These are phyloP conservation scores for Nemania sp. DNA, from an alignment of 2,329 filamentous ascomycete species.

Conservation along the genomic window DNA sequence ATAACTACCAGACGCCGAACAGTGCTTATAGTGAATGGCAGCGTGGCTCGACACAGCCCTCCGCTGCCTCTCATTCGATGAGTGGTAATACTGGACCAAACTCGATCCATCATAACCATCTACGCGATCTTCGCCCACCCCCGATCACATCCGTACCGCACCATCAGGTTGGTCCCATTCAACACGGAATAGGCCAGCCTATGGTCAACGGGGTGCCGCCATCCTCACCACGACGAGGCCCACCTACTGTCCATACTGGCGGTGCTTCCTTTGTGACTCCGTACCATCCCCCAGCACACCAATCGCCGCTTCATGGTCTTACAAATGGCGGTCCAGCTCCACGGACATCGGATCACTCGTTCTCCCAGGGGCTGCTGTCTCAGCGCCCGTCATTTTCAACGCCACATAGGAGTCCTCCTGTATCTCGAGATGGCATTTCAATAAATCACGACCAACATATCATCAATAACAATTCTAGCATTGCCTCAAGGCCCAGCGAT, in stretches of 20 bases:
- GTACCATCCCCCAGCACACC: conserved; percentile 40
- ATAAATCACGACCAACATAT: conserved; percentile 39
- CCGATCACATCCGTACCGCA: conserved; percentile 48
- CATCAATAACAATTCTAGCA: conserved; percentile 37
- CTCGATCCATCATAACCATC: conserved; percentile 38
- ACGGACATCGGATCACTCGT: conserved; percentile 50
- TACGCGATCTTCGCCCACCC: conserved; percentile 55
- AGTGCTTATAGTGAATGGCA: conserved; percentile 53
- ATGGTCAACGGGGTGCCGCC: conserved; percentile 51
- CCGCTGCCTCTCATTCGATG: conserved; percentile 51
- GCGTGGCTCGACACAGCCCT: conserved; percentile 53
- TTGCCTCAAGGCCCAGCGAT: conserved; percentile 39
- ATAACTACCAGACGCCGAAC: conserved; percentile 45
- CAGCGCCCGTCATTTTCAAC: conserved; percentile 48
- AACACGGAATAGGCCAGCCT: conserved; percentile 47
- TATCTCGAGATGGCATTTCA: conserved; percentile 45
- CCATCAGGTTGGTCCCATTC: conserved; percentile 48
- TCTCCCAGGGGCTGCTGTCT: conserved; percentile 48
- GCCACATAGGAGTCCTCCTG: conserved; percentile 51
- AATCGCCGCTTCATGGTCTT: conserved; percentile 36
- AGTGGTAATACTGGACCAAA: conserved; percentile 50
- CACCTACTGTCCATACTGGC: conserved; percentile 45
- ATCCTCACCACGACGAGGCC: conserved; percentile 53
- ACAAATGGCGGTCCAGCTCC: conserved; percentile 48
- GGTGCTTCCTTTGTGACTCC: conserved; percentile 45